Base-by-base conservation (phyloP, 805 yeast species). In the Clavispora santaluciae region DNA sequence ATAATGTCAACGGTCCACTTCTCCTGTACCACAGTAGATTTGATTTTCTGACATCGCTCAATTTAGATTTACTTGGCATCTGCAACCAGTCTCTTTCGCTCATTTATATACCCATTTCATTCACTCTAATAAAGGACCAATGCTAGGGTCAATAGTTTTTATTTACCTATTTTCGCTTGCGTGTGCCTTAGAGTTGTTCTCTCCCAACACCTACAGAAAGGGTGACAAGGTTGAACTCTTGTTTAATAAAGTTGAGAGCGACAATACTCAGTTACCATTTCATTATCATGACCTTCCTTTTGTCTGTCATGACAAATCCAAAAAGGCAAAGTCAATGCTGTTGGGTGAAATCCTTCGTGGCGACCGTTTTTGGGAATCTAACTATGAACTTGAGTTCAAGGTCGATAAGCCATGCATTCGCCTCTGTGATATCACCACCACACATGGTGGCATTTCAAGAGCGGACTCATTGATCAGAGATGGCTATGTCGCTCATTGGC, bases 401-500 rank as follows among this genome's bases (percentile, higher is more conserved):
- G 58, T 71, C n/a, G 95, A 85, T 54, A 68, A 72, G 33, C 72
- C 77, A 0, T 88, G 96, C 61, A 68, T 66, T 36, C 64, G 81
- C 31, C 60, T 87, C 13, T 88, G 96, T 64, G 84, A 81, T 36
- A 70, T 84, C 50, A 65, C 66, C n/a, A 76, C 83, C 11, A 61
- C 57, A n/a, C 73, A 72, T 13, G 60, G 60, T 1, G 83, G 76
- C 6, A 54, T 83, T 24, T 64, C 60, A 39, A 67, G 75, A 38
- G 87, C 91, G 0, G 78, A 69, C 43, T 71, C 75, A 21, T 64
- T 88, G 44, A 79, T 88, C 26, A 69, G 76, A 50, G 66, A 80
- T 39, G 85, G 85, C 2, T 88, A 88, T 53, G 81, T 82, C 39
- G 89, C 77, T 11, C 90, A 88, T 54, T 88, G 96, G 96, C 61